Evolutionary conservation across 2,329 filamentous ascomycete species (phyloP).

Genomic region (Colletotrichum tropicicola): DNA sequence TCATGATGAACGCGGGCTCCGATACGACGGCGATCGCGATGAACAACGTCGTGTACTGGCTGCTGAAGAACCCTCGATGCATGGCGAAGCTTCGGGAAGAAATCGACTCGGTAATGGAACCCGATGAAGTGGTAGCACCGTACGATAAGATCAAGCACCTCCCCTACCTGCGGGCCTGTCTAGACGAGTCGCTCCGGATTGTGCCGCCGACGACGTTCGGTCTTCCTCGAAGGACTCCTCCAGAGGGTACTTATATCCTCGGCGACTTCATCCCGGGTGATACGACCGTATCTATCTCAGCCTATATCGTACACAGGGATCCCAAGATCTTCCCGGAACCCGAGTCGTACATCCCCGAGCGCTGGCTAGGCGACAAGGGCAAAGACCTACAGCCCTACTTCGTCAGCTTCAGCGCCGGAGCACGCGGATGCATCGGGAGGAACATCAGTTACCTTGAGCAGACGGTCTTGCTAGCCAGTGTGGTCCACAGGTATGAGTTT

Average conservation of each 20-base stretch:
- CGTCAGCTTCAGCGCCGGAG: constrained; percentile 43
- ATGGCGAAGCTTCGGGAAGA: constrained; percentile 52
- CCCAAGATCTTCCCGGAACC: constrained; percentile 36
- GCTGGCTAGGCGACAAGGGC: constrained; percentile 47
- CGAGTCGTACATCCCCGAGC: constrained; percentile 35
- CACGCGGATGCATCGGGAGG: constrained; percentile 34
- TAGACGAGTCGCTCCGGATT: constrained; percentile 59
- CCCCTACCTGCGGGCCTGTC: constrained; percentile 59
- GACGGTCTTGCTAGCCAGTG: constrained; percentile 49
- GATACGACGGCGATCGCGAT: constrained; percentile 60
- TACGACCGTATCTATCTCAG: constrained; percentile 49
- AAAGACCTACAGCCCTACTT: constrained; percentile 48
- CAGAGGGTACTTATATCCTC: constrained; percentile 50
- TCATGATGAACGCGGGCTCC: constrained; percentile 61
- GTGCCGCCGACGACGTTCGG: constrained; percentile 52
- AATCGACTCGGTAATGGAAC: constrained; percentile 49
- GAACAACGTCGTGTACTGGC: constrained; percentile 60
- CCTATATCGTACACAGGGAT: constrained; percentile 35
- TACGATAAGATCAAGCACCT: constrained; percentile 61
- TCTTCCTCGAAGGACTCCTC: constrained; percentile 53
- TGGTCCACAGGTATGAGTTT: constrained; percentile 53
- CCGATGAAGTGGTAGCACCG: constrained; percentile 51
- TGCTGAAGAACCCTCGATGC: constrained; percentile 54
- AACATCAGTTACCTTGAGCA: constrained; percentile 54
- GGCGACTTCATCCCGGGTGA: constrained; percentile 52